Conservation (phyloP, 2,329 filamentous ascomycete genomes). For the Fusarium neocosmosporiellum region DNA sequence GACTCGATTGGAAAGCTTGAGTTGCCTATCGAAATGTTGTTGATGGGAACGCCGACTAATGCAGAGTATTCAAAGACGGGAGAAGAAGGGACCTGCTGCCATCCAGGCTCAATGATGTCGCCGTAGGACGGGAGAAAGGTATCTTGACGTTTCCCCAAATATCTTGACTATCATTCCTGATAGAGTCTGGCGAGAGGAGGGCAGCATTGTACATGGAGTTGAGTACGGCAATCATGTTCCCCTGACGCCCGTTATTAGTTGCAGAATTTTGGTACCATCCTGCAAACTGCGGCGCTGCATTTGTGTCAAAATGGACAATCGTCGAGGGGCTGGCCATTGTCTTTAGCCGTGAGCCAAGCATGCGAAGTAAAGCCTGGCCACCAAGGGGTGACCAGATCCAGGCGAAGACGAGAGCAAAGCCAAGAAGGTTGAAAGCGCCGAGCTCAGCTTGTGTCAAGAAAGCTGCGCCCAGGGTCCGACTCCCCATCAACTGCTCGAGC, state of each 20-base stretch:
- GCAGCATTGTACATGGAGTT: neutral
- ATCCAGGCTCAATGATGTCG: neutral
- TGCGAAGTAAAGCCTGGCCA: neutral
- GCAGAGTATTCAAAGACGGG: neutral
- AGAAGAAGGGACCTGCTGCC: neutral
- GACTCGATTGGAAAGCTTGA: neutral
- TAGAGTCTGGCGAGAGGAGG: neutral
- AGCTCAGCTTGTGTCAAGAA: neutral
- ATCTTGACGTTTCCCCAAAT: neutral
- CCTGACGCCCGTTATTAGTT: neutral
- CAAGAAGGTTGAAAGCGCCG: neutral
- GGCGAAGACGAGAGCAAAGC: neutral
- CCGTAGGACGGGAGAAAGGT: neutral
- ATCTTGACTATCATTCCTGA: neutral
- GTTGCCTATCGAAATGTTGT: neutral
- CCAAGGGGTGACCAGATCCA: neutral
- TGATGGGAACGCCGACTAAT: neutral
- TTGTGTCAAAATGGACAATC: neutral
- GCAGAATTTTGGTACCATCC: neutral
- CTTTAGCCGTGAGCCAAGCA: neutral
- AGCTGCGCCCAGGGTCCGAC: neutral
- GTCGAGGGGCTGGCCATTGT: neutral
- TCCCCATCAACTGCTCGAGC: neutral
- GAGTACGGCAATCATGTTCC: neutral
- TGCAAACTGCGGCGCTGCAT: neutral